phyloP scores from a whole-genome alignment of 2,329 filamentous ascomycete genomes.

The Tolypocladium tropicale region DNA sequence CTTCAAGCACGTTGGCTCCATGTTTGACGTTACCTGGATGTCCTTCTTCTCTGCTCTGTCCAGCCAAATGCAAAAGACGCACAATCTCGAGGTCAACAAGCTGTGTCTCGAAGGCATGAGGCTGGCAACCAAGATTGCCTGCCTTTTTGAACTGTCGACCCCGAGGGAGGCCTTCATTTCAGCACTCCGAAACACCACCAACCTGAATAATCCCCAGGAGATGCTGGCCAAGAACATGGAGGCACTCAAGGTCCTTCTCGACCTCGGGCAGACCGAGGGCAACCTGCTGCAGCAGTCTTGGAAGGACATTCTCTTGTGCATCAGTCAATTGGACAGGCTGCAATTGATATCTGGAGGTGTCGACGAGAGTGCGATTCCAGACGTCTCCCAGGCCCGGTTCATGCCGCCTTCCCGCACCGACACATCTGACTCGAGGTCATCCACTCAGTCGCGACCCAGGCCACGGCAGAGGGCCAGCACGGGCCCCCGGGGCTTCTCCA shows the following conservation, averaged over 20 bases:
- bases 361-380: constrained; percentile 83
- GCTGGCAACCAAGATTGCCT: constrained; percentile 85
- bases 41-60: constrained; percentile 93
- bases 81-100: constrained; percentile 85
- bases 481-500: constrained; percentile 54
- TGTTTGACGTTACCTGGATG: constrained; percentile 99
- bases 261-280: constrained; percentile 86
- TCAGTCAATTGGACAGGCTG: constrained; percentile 90
- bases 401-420: constrained; percentile 47
- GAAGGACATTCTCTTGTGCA: constrained; percentile 90
- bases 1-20: constrained; percentile 88
- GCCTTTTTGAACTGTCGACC: constrained; percentile 87
- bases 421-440: constrained; percentile 51
- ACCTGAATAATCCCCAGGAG: constrained; percentile 88
- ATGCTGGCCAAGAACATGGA: constrained; percentile 96
- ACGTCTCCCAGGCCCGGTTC: constrained; percentile 77
- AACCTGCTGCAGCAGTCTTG: constrained; percentile 83
- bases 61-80: constrained; percentile 83
- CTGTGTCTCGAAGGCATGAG: constrained; percentile 94
- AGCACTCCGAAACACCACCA: constrained; percentile 85
- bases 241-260: constrained; percentile 81
- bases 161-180: constrained; percentile 91
- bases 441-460: constrained; percentile 46
- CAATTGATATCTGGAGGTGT: constrained; percentile 93
- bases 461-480: constrained; percentile 42